These are phyloP conservation scores for Magnolia sinica DNA, from an alignment of 164 flowering plant genomes.

Conservation along the genomic window DNA sequence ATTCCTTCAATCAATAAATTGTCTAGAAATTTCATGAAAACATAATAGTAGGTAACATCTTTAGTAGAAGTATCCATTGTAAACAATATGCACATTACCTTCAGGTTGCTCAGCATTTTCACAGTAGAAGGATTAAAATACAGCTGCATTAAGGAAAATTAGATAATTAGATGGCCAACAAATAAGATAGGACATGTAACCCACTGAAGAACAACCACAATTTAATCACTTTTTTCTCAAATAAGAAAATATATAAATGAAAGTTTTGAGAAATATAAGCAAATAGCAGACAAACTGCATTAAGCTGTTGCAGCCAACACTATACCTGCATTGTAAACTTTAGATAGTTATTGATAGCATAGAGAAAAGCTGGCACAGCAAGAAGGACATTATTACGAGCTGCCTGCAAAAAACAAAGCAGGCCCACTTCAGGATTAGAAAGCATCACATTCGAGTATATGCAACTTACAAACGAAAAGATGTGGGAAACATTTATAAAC, in stretches of 20 bases:
- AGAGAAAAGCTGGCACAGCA: conserved; percentile 92
- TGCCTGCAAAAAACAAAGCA: conserved; percentile 51
- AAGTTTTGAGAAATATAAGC: neutral
- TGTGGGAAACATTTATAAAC: neutral
- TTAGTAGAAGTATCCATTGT: neutral
- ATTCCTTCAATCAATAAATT: too few species aligned
- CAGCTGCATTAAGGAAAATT: conserved; percentile 47
- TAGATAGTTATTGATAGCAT: conserved; percentile 96
- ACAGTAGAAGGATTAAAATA: conserved; percentile 98
- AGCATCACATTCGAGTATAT: neutral
- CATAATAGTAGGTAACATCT: neutral
- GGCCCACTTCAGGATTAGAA: neutral
- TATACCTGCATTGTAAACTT: conserved; percentile 95
- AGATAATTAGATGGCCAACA: neutral
- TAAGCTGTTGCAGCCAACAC: neutral
- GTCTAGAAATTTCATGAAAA: neutral
- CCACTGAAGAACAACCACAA: neutral
- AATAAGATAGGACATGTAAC: neutral
- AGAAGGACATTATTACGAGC: conserved; percentile 96
- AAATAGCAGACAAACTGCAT: neutral
- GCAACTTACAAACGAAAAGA: too few species aligned
- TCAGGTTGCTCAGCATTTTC: conserved; percentile 97
- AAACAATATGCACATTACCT: conserved; percentile 42
- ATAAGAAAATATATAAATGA: neutral
- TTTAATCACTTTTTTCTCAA: neutral